Evolutionary conservation across 139 green algal species (phyloP), one percentile per base, ranked within the genome.

Genomic region (Penium margaritaceum): DNA sequence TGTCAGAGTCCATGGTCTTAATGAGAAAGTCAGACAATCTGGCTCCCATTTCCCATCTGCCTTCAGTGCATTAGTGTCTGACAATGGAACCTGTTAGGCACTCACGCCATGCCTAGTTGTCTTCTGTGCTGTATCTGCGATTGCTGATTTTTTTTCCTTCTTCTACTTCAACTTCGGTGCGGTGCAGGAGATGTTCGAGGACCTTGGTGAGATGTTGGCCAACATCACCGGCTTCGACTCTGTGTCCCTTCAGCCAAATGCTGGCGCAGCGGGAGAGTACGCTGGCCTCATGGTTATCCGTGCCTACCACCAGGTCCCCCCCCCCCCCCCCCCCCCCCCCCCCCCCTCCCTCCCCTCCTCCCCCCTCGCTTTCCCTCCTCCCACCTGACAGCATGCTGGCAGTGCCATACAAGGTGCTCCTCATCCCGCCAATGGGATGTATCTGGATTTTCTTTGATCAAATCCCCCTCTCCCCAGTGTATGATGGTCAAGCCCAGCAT

Each of bases 231-330:
- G 90, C 74, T 99, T 99, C 74, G 94, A 98, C 75, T 87, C 88
- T 3, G 87, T 99, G 79, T 96, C 89, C 54, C 70, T 82, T 17
- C 95, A 99, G 90, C 95, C 95, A 74, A 99, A 99, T 85, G 88
- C 84, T 33, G 94, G 94, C 21, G 94, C 94, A 2, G 84, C 83
- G 46, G 95, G 95, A 30, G 95, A 99, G 86, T 99, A 99, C 76
- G 94, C 95, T 0, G 95, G 95, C 24, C 88, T 99, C 32, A 98
- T 98, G 94, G 85, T 89, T 78, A 99, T 99, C 87, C 87, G 94
- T 36, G 87, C 88, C 2, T 99, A 94, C 87, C 94, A 99, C 86
- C 72, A 89, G 79, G 71, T 78, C 44, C 5, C 44, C 44, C 24
- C 5, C 24, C 3, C 5, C 5, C 44, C 3, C 24, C 24, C 24